These are phyloP conservation scores for Myriosclerotinia scirpicola DNA, from an alignment of 2,329 filamentous ascomycete species.

Conservation along the genomic window DNA sequence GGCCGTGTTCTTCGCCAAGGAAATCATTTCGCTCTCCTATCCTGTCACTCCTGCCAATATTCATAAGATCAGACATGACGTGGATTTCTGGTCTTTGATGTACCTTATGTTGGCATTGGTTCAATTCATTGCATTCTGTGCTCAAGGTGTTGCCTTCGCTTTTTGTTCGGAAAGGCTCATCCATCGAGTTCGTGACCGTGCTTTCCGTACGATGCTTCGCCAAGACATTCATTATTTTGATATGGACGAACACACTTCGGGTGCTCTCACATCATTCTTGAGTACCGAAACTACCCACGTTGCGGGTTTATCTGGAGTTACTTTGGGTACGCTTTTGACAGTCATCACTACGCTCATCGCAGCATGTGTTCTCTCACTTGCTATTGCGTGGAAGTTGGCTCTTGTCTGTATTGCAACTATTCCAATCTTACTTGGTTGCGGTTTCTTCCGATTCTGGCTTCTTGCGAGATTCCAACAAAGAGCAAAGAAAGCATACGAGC, in stretches of 20 bases:
- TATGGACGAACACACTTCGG: constrained; percentile 81
- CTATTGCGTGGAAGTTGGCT: constrained; percentile 83
- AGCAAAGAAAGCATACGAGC: constrained; percentile 76
- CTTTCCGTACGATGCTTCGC: constrained; percentile 84
- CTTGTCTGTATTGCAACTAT: constrained; percentile 79
- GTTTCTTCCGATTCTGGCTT: constrained; percentile 87
- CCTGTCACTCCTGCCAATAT: constrained; percentile 39
- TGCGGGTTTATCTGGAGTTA: constrained; percentile 82
- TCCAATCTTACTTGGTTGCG: constrained; percentile 73
- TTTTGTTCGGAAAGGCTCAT: constrained; percentile 84
- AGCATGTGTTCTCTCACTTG: constrained; percentile 67
- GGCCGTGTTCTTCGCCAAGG: constrained; percentile 84
- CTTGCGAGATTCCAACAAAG: constrained; percentile 76
- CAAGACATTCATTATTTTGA: constrained; percentile 96
- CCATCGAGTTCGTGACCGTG: constrained; percentile 75
- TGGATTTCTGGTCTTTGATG: constrained; percentile 87
- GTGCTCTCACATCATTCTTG: constrained; percentile 83
- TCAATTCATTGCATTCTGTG: constrained; percentile 66
- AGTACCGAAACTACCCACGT: constrained; percentile 88
- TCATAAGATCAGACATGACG: constrained; percentile 59
- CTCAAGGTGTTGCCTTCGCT: constrained; percentile 74
- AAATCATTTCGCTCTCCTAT: constrained; percentile 68
- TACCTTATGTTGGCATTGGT: constrained; percentile 80
- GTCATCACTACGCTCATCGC: constrained; percentile 77
- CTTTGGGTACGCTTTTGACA: constrained; percentile 81